Evolutionary conservation across 306 rosid genomes (phyloP).

Genomic region (Quillaja saponaria): DNA sequence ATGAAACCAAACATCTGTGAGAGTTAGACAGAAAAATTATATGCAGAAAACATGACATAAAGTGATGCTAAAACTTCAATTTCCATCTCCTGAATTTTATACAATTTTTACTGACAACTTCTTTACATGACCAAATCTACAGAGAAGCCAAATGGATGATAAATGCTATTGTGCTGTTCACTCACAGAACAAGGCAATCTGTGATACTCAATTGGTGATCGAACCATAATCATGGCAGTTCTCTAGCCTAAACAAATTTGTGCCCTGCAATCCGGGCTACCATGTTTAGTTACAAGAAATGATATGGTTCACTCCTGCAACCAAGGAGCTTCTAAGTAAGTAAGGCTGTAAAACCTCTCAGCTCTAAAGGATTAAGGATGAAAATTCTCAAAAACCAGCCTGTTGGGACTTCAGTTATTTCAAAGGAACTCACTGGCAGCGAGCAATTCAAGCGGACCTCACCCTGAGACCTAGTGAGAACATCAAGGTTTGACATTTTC

Average conservation of each 20-base stretch:
- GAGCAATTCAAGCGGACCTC: slow-evolving; percentile 46
- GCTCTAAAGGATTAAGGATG: no score
- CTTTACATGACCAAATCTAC: background rate
- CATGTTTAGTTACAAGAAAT: no score
- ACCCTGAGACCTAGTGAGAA: slow-evolving; percentile 44
- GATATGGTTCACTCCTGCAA: no score
- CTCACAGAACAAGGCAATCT: background rate
- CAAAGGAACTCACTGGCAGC: slow-evolving; percentile 13
- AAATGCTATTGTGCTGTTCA: background rate
- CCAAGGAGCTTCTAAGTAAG: no score
- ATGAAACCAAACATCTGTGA: no score
- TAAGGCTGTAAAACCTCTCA: no score
- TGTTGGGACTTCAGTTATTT: background rate
- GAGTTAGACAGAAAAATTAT: no score
- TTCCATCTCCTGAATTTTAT: slow-evolving; percentile 1
- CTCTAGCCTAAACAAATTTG: no score
- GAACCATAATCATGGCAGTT: no score
- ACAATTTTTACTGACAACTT: background rate
- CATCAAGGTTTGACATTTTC: slow-evolving; percentile 66
- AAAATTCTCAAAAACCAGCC: no score
- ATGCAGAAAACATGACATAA: no score
- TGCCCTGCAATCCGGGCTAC: no score
- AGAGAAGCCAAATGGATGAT: background rate
- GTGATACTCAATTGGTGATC: slow-evolving; percentile 3
- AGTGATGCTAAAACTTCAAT: background rate